Percentiles rank a stretch among this genome's conserved stretches.
Conservation (phyloP, 2,329 filamentous ascomycete genomes). For the Xylariaceae sp. region DNA sequence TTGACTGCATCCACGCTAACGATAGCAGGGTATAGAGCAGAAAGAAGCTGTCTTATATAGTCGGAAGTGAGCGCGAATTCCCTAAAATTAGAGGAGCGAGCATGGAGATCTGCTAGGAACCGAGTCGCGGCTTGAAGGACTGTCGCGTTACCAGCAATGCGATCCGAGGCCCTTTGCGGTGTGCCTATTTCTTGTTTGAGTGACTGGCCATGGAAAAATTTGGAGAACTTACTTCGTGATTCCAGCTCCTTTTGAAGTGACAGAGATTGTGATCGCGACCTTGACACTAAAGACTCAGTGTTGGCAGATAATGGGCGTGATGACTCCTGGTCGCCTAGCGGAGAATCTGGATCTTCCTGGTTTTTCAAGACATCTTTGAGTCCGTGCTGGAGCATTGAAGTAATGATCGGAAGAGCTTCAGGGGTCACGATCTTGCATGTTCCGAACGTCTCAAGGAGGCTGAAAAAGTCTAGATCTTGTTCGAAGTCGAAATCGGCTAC, state of each 20-base stretch:
- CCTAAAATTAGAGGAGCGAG: constrained; percentile 69
- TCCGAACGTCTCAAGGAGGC: constrained; percentile 68
- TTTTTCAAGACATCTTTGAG: constrained; percentile 64
- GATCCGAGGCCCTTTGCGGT: constrained; percentile 41
- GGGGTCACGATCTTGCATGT: constrained; percentile 65
- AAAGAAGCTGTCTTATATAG: constrained; percentile 74
- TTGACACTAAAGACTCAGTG: constrained; percentile 26
- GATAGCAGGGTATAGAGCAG: constrained; percentile 78
- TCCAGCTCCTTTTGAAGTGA: constrained; percentile 58
- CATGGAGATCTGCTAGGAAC: constrained; percentile 74
- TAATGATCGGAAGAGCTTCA: constrained; percentile 74
- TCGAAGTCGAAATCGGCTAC: constrained; percentile 69
- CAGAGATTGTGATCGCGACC: constrained; percentile 57
- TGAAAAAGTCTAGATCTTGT: constrained; percentile 66
- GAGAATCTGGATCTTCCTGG: constrained; percentile 55
- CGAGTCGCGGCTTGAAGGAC: constrained; percentile 71
- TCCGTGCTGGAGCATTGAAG: constrained; percentile 81
- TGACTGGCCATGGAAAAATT: background rate
- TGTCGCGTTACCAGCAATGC: constrained; percentile 52
- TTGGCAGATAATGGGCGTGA: constrained; percentile 22
- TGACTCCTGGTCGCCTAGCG: constrained; percentile 30
- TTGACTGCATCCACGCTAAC: constrained; percentile 80
- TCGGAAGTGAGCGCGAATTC: constrained; percentile 77
- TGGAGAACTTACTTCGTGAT: constrained; percentile 42
- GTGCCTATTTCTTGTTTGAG: constrained; percentile 31